phyloP scores from a whole-genome alignment of 169 alveolate genomes.

The Ichthyophthirius multifiliis region DNA sequence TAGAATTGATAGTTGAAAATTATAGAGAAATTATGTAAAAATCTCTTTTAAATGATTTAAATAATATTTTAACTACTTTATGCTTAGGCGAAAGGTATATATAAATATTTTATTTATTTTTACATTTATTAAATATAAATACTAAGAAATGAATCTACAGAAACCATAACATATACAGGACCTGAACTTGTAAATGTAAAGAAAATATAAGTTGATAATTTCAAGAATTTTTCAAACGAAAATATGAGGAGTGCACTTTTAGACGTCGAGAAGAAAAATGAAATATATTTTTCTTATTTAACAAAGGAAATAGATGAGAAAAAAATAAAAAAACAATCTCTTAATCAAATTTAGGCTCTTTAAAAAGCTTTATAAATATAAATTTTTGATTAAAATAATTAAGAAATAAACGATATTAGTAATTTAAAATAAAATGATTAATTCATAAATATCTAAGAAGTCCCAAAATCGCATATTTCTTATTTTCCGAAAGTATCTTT shows the following conservation, averaged over 20 bases:
- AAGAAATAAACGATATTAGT: neutral
- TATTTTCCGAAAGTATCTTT: constrained; percentile 7
- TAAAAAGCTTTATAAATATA: neutral
- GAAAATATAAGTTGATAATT: neutral
- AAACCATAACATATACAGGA: neutral
- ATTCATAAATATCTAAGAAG: neutral
- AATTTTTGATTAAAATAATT: neutral
- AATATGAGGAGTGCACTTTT: neutral
- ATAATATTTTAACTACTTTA: neutral
- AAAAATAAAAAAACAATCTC: neutral
- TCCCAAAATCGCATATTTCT: constrained; percentile 9
- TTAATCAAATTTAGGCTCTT: neutral
- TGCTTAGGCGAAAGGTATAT: constrained; percentile 14
- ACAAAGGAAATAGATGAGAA: constrained; percentile 11
- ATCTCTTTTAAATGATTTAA: neutral
- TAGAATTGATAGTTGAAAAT: neutral
- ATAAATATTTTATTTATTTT: neutral
- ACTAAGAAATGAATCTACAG: constrained; percentile 4
- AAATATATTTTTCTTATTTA: neutral
- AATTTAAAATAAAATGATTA: neutral
- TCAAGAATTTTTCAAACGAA: neutral
- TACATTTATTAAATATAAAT: neutral
- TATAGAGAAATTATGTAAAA: neutral
- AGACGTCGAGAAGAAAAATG: neutral
- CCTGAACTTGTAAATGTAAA: neutral